Evolutionary conservation across 306 rosid genomes (phyloP).

Genomic region (Begonia peltatifolia): DNA sequence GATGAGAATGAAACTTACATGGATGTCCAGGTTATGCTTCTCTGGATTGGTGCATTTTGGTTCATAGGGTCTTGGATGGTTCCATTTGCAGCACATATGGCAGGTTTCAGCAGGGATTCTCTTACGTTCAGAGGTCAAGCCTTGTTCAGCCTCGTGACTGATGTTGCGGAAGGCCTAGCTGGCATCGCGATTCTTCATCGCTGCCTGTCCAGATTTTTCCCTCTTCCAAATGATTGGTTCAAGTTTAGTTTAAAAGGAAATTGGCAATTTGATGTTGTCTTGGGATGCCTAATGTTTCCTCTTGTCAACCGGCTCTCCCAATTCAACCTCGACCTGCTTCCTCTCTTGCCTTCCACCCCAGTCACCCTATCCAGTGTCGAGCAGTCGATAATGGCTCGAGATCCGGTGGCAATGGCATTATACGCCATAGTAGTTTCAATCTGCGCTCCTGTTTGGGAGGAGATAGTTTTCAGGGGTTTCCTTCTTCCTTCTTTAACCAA

Average conservation of each 20-base stretch:
- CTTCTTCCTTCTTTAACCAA: slow-evolving; percentile 85
- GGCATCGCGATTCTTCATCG: slow-evolving; percentile 67
- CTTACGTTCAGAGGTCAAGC: slow-evolving; percentile 81
- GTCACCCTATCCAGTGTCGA: slow-evolving; percentile 74
- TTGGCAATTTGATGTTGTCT: slow-evolving; percentile 70
- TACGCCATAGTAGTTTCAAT: slow-evolving; percentile 68
- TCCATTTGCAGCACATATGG: slow-evolving; percentile 67
- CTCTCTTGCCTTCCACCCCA: slow-evolving; percentile 73
- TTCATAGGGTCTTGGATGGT: slow-evolving; percentile 89
- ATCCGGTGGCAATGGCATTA: slow-evolving; percentile 80
- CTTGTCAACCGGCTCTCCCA: slow-evolving; percentile 68
- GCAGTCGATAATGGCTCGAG: slow-evolving; percentile 81
- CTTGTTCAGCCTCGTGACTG: slow-evolving; percentile 72
- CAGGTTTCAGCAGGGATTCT: slow-evolving; percentile 68
- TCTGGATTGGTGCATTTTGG: slow-evolving; percentile 87
- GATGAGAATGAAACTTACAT: background rate
- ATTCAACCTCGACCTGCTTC: slow-evolving; percentile 69
- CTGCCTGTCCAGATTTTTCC: slow-evolving; percentile 70
- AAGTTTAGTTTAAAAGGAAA: slow-evolving; percentile 64
- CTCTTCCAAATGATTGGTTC: slow-evolving; percentile 96
- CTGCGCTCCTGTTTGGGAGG: slow-evolving; percentile 98
- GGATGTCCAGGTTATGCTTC: slow-evolving; percentile 83
- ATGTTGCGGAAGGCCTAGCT: slow-evolving; percentile 77
- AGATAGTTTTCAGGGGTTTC: slow-evolving; percentile 85
- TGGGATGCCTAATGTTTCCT: slow-evolving; percentile 92